phyloP scores from a whole-genome alignment of 2,329 filamentous ascomycete genomes.

The Paecilomyces niveus region DNA sequence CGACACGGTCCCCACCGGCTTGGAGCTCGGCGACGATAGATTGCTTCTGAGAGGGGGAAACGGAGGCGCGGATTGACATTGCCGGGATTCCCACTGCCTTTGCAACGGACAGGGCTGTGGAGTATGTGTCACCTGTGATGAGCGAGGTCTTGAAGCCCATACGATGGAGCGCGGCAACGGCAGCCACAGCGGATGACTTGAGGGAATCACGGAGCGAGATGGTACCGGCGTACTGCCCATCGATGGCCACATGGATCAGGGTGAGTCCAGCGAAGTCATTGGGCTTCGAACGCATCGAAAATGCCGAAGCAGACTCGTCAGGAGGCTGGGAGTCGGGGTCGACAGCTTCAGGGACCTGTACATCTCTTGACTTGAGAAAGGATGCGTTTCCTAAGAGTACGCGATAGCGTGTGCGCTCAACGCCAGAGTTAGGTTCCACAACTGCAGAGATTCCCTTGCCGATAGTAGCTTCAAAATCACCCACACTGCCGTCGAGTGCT shows the following conservation, averaged over 20 bases:
- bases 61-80: constrained; percentile 74
- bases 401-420: constrained; percentile 64
- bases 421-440: constrained; percentile 66
- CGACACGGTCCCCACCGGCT: constrained; percentile 66
- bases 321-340: constrained; percentile 26
- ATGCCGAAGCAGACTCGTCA: constrained; percentile 11
- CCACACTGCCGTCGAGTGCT: constrained; percentile 72
- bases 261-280: constrained; percentile 62
- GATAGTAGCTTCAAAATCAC: constrained; percentile 75
- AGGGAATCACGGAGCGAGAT: constrained; percentile 83
- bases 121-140: constrained; percentile 84
- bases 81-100: constrained; percentile 70
- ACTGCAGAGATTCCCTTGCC: constrained; percentile 77
- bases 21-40: constrained; percentile 74
- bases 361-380: constrained; percentile 65
- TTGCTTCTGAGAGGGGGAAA: constrained; percentile 87
- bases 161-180: constrained; percentile 71
- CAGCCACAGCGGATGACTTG: constrained; percentile 76
- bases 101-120: constrained; percentile 79
- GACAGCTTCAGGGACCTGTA: constrained; percentile 42
- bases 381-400: constrained; percentile 78
- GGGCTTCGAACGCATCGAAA: constrained; percentile 26
- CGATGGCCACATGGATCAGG: constrained; percentile 84
- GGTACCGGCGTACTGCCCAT: constrained; percentile 71
- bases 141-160: constrained; percentile 86